Percentiles rank a stretch among this genome's conserved stretches.
phyloP scores from a whole-genome alignment of 805 yeast genomes.

The Teunomyces panamensis region DNA sequence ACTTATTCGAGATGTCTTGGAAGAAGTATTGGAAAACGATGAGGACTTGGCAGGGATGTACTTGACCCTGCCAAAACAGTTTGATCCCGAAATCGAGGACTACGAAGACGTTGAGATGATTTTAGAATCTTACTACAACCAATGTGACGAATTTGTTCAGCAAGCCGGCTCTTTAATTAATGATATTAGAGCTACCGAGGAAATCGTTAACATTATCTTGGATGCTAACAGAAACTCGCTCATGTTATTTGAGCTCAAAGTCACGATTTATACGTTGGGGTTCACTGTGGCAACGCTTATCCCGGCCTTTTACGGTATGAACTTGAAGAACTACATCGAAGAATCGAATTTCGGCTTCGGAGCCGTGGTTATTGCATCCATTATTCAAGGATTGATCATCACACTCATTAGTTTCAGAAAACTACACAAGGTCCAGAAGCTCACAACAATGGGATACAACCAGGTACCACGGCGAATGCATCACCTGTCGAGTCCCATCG shows the following conservation, averaged over 20 bases:
- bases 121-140: constrained; percentile 84
- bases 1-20: constrained; percentile 76
- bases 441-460: constrained; percentile 50
- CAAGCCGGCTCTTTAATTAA: constrained; percentile 79
- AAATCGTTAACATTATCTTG: constrained; percentile 83
- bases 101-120: constrained; percentile 82
- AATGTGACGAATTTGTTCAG: constrained; percentile 90
- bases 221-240: constrained; percentile 89
- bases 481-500: constrained; percentile 8
- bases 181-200: constrained; percentile 88
- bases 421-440: constrained; percentile 58
- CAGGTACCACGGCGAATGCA: constrained; percentile 6
- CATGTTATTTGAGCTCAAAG: constrained; percentile 81
- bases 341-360: constrained; percentile 64
- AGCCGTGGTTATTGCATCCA: constrained; percentile 49
- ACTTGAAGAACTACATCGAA: constrained; percentile 73
- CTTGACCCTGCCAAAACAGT: constrained; percentile 44
- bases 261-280: constrained; percentile 81
- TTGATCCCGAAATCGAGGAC: constrained; percentile 27
- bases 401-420: constrained; percentile 56
- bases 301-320: constrained; percentile 92
- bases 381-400: constrained; percentile 51
- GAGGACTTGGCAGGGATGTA: constrained; percentile 83
- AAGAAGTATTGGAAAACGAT: constrained; percentile 80
- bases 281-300: constrained; percentile 79